phyloP scores from a whole-genome alignment of 1,284 basidiomycete species.

The Polyporus tsugae region DNA sequence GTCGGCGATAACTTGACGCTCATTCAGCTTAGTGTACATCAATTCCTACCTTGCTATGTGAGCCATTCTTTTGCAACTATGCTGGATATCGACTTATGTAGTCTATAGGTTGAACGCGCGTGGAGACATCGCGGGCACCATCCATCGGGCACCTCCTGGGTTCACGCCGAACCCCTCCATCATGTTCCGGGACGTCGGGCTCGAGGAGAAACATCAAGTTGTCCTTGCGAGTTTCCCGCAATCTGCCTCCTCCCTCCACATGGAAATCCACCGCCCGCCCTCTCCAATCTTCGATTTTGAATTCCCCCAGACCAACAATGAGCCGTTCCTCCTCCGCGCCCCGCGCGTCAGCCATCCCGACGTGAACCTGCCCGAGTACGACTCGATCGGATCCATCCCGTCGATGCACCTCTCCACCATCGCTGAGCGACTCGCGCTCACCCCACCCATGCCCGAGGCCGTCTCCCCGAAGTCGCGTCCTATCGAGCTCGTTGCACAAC shows the following conservation, averaged over 20 bases:
- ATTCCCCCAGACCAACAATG: background rate
- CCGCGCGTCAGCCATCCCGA: slow-evolving; percentile 25
- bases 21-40: slow-evolving; percentile 37
- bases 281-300: background rate
- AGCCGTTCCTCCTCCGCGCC: slow-evolving; percentile 3
- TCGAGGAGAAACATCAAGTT: slow-evolving; percentile 10
- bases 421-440: slow-evolving; percentile 12
- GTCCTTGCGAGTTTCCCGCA: background rate
- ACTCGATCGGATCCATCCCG: slow-evolving; percentile 12
- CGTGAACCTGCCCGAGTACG: slow-evolving; percentile 14
- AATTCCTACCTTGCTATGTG: slow-evolving; percentile 43
- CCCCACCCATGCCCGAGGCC: slow-evolving; percentile 8
- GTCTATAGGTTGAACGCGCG: slow-evolving; percentile 30
- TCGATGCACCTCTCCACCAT: slow-evolving; percentile 9
- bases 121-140: background rate
- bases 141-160: background rate
- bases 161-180: slow-evolving; percentile 16
- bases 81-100: background rate
- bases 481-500: background rate
- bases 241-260: background rate
- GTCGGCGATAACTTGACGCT: background rate
- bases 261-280: background rate
- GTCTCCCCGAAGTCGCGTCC: background rate
- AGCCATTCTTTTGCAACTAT: slow-evolving; percentile 1
- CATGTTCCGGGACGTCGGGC: slow-evolving; percentile 14